phyloP scores from a whole-genome alignment of 331 rosid species.

The Quercus tomentella region DNA sequence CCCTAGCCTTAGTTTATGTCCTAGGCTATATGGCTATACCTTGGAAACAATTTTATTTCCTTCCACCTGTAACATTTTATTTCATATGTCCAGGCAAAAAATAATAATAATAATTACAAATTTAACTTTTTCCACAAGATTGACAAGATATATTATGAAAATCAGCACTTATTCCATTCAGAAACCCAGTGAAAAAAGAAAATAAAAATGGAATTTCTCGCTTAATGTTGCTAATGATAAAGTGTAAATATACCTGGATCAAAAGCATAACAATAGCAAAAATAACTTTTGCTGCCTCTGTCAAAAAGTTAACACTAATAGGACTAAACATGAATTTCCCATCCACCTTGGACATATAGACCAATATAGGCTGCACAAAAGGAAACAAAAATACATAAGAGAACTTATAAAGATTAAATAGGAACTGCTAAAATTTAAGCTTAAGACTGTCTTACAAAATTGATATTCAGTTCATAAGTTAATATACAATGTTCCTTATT shows the following conservation, averaged over 20 bases:
- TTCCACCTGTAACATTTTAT: not conserved
- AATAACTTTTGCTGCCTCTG: slow-evolving; percentile 78
- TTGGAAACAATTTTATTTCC: not conserved
- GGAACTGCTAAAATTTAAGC: not conserved
- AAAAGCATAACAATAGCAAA: slow-evolving; percentile 93
- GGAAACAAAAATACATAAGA: slow-evolving; percentile 17
- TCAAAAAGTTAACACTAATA: slow-evolving; percentile 95
- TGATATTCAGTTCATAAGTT: not conserved
- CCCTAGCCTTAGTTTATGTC: no score
- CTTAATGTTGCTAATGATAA: not conserved
- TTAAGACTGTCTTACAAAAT: not conserved
- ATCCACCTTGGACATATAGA: slow-evolving; percentile 97
- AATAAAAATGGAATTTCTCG: not conserved
- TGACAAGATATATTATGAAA: not conserved
- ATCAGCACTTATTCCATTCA: not conserved
- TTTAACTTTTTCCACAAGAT: not conserved
- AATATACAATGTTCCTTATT: not conserved
- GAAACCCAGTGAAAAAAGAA: not conserved
- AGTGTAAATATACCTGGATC: slow-evolving; percentile 56
- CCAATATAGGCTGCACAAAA: slow-evolving; percentile 84
- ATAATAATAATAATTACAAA: not conserved
- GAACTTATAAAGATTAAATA: not conserved
- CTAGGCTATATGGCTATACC: not conserved
- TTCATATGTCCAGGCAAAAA: not conserved
- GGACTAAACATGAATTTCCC: slow-evolving; percentile 98